Conservation (phyloP, 139 green algal genomes). For the Chlorella vulgaris region DNA sequence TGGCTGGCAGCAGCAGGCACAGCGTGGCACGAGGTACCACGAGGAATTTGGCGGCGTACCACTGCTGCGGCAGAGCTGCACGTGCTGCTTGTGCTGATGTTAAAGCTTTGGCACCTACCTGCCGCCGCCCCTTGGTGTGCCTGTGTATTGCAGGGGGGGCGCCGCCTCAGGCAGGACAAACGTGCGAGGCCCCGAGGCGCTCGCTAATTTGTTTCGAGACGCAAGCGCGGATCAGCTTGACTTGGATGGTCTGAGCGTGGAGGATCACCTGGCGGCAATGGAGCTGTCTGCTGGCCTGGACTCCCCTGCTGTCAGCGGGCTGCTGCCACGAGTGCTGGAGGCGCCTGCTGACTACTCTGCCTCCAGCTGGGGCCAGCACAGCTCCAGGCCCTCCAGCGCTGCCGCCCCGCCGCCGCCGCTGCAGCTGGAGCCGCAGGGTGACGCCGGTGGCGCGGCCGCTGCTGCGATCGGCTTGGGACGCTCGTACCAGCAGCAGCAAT, state of each 20-base stretch:
- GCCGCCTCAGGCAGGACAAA: not conserved
- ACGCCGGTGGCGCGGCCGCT: too few relatives aligned
- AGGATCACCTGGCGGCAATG: slow-evolving; percentile 14
- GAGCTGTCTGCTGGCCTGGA: not conserved
- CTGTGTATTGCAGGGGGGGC: not conserved
- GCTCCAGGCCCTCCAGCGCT: too few relatives aligned
- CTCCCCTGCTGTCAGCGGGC: not conserved
- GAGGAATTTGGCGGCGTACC: too few relatives aligned
- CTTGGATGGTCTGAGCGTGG: not conserved
- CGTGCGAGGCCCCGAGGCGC: not conserved
- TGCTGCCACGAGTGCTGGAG: slow-evolving; percentile 6
- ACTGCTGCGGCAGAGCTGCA: too few relatives aligned
- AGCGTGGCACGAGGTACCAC: too few relatives aligned
- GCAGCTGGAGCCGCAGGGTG: too few relatives aligned
- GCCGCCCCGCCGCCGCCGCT: too few relatives aligned
- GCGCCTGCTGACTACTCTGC: not conserved
- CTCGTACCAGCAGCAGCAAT: too few relatives aligned
- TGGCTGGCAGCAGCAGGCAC: too few relatives aligned
- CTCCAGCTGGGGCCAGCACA: not conserved
- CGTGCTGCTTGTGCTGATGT: too few relatives aligned
- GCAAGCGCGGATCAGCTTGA: not conserved
- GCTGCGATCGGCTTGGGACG: too few relatives aligned
- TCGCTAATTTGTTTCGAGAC: slow-evolving; percentile 13
- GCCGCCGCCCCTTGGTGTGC: not conserved
- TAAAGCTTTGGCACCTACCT: too few relatives aligned